Evolutionary conservation across 768 basidiomycete species (phyloP).

Genomic region (Thelephora ganbajun): DNA sequence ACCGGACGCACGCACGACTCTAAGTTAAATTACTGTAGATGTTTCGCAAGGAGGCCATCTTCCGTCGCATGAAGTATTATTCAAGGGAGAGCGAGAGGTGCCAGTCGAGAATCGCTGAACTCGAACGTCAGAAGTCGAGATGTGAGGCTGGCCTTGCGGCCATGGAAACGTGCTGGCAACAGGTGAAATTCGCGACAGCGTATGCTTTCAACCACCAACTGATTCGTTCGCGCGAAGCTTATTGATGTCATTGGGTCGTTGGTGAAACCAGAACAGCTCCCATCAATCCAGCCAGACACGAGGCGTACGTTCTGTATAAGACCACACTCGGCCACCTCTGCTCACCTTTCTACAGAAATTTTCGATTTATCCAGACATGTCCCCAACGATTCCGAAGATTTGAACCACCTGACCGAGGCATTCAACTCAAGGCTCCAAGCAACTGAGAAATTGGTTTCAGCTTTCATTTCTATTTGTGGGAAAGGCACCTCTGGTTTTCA

Average conservation of each 20-base stretch:
- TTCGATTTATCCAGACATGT: constrained; percentile 13
- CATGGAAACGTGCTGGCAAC: constrained; percentile 17
- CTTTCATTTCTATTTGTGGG: constrained; percentile 11
- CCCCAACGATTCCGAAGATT: constrained; percentile 7
- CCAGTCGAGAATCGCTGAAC: constrained; percentile 13
- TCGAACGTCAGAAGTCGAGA: constrained; percentile 14
- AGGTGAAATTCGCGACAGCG: constrained; percentile 7
- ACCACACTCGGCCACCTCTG: neutral
- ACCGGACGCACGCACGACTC: neutral
- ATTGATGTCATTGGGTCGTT: constrained; percentile 16
- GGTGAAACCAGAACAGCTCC: constrained; percentile 14
- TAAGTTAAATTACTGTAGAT: constrained; percentile 5
- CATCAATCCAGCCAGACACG: constrained; percentile 11
- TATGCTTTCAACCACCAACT: neutral
- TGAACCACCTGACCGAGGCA: neutral
- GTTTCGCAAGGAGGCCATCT: constrained; percentile 20
- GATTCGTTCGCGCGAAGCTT: constrained; percentile 7
- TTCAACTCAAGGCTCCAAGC: constrained; percentile 12
- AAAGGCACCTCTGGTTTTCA: constrained; percentile 5
- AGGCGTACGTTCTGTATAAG: constrained; percentile 9
- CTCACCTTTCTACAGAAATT: constrained; percentile 9
- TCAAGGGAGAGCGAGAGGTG: constrained; percentile 18
- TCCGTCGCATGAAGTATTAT: constrained; percentile 18
- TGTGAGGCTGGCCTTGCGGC: constrained; percentile 18
- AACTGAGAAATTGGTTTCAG: constrained; percentile 13